Evolutionary conservation across 2,329 filamentous ascomycete genomes (phyloP).

Genomic region (Verticillium alfalfae): DNA sequence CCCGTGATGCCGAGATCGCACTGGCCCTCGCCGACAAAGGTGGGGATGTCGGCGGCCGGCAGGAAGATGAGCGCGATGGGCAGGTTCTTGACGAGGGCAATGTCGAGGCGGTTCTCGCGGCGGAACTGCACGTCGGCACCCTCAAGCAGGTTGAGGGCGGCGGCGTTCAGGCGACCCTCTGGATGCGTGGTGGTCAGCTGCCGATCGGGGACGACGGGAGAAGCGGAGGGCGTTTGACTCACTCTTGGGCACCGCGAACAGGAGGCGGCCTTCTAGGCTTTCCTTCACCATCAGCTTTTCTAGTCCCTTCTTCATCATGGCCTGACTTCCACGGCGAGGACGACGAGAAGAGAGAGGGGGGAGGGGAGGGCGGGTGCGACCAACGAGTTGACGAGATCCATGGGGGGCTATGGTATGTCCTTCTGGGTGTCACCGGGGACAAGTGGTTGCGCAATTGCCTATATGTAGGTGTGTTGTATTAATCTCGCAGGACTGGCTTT

Average conservation of each 20-base stretch:
- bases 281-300: constrained; percentile 9
- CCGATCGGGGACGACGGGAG: neutral
- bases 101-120: constrained; percentile 90
- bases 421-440: neutral
- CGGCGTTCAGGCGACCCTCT: constrained; percentile 92
- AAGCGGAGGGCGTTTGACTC: constrained; percentile 26
- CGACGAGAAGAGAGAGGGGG: constrained; percentile 3
- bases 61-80: constrained; percentile 95
- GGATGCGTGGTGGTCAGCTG: constrained; percentile 10
- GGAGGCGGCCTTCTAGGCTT: constrained; percentile 84
- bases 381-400: constrained; percentile 52
- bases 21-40: constrained; percentile 90
- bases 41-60: constrained; percentile 93
- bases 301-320: constrained; percentile 7
- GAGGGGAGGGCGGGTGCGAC: constrained; percentile 18
- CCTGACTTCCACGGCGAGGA: neutral
- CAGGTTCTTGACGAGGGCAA: constrained; percentile 95
- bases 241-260: constrained; percentile 99
- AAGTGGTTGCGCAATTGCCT: neutral
- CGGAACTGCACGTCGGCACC: constrained; percentile 96
- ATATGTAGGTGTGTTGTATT: neutral
- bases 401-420: constrained; percentile 15
- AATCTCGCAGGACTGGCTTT: neutral
- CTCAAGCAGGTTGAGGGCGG: constrained; percentile 82
- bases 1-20: constrained; percentile 95